Conservation (phyloP, 1,284 basidiomycete species). For the Marasmius fiardii region DNA sequence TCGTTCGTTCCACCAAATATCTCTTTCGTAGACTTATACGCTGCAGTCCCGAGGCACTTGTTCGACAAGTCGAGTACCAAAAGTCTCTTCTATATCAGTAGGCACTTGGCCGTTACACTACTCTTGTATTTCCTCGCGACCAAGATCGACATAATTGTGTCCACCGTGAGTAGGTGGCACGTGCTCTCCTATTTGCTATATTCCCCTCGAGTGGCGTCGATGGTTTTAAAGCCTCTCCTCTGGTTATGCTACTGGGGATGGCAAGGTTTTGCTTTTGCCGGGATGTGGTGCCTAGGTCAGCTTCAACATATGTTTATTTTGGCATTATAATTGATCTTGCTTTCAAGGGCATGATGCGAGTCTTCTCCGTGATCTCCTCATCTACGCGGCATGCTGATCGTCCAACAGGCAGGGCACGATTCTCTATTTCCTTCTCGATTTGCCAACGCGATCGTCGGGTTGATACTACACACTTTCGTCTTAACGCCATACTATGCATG, state of each 20-base stretch:
- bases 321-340: not conserved
- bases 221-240: constrained; percentile 13
- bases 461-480: constrained; percentile 46
- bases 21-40: constrained; percentile 42
- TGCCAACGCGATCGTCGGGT: constrained; percentile 42
- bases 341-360: constrained; percentile 9
- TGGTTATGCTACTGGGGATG: constrained; percentile 65
- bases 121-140: constrained; percentile 57
- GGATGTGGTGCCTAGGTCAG: constrained; percentile 47
- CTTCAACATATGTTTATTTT: not conserved
- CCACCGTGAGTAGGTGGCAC: constrained; percentile 24
- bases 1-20: constrained; percentile 28
- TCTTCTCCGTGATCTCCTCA: not conserved
- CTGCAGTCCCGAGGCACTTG: constrained; percentile 58
- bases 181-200: constrained; percentile 21
- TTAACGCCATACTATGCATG: constrained; percentile 57
- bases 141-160: constrained; percentile 49
- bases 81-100: constrained; percentile 55
- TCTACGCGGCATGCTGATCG: not conserved
- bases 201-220: constrained; percentile 37
- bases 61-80: constrained; percentile 64
- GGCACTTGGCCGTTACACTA: constrained; percentile 54
- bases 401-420: constrained; percentile 51
- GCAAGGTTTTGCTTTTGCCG: constrained; percentile 61
- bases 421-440: constrained; percentile 33